phyloP scores from a whole-genome alignment of 768 basidiomycete species.

The Lentinus tigrinus region DNA sequence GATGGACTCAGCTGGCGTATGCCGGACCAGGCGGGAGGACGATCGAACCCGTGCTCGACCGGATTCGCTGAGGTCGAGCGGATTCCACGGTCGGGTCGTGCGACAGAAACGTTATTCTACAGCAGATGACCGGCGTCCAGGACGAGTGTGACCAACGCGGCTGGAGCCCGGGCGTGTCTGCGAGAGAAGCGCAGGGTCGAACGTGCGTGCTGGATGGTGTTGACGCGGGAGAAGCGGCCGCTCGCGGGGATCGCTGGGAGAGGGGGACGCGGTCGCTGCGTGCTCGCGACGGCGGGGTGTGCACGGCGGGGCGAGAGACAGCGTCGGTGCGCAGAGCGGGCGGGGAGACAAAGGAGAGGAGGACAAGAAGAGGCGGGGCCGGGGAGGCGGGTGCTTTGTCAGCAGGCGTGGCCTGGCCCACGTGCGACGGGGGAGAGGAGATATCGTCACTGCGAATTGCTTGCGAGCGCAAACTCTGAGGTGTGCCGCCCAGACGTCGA shows the following conservation, averaged over 20 bases:
- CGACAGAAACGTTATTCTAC: slow-evolving; percentile 12
- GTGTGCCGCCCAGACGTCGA: background rate
- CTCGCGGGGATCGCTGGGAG: background rate
- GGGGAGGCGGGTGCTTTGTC: slow-evolving; percentile 21
- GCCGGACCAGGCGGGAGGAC: background rate
- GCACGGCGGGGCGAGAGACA: background rate
- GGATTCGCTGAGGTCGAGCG: slow-evolving; percentile 11
- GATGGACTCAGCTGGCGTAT: background rate
- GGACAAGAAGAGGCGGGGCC: background rate
- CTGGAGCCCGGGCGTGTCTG: slow-evolving; percentile 11
- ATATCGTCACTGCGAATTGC: slow-evolving; percentile 14
- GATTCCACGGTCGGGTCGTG: slow-evolving; percentile 15
- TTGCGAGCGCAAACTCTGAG: slow-evolving; percentile 9
- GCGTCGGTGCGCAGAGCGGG: background rate
- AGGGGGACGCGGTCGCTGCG: background rate
- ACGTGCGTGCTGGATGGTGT: slow-evolving; percentile 18
- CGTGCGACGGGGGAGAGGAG: slow-evolving; percentile 27
- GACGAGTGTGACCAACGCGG: background rate
- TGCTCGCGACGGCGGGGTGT: background rate
- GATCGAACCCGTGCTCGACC: slow-evolving; percentile 15
- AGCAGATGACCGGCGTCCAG: slow-evolving; percentile 11
- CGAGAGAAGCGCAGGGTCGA: slow-evolving; percentile 10
- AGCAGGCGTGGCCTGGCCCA: slow-evolving; percentile 25
- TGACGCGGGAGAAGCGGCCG: slow-evolving; percentile 4
- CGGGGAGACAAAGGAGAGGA: background rate